phyloP scores from a whole-genome alignment of 2,329 filamentous ascomycete species.

The Colletotrichum echinochloae region DNA sequence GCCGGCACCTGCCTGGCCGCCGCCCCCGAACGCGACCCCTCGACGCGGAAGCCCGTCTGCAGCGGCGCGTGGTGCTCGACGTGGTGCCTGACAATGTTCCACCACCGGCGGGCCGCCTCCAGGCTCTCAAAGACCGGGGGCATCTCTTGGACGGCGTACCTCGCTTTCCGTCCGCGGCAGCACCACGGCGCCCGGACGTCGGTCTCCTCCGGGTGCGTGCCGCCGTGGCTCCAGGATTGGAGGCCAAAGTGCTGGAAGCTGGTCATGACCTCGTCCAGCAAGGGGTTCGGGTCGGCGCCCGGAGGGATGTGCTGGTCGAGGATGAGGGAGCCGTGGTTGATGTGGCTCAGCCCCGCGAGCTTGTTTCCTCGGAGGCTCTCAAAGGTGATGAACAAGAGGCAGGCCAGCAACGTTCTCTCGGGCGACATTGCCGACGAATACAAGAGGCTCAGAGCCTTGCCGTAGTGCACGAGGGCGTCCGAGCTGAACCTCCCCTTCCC shows the following conservation, averaged over 20 bases:
- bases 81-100: slow-evolving; percentile 20
- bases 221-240: slow-evolving; percentile 19
- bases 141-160: slow-evolving; percentile 33
- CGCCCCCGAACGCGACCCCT: neutral
- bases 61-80: slow-evolving; percentile 27
- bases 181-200: slow-evolving; percentile 21
- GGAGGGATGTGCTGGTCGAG: slow-evolving; percentile 3
- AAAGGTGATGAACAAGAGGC: slow-evolving; percentile 56
- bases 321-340: slow-evolving; percentile 49
- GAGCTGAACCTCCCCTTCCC: slow-evolving; percentile 44
- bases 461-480: slow-evolving; percentile 55
- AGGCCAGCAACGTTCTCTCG: slow-evolving; percentile 51
- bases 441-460: slow-evolving; percentile 52
- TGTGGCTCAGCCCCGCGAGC: slow-evolving; percentile 54
- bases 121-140: slow-evolving; percentile 22
- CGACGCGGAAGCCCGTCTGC: slow-evolving; percentile 17
- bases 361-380: slow-evolving; percentile 55
- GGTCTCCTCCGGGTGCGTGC: slow-evolving; percentile 15
- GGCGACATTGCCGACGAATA: slow-evolving; percentile 48
- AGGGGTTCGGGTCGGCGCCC: neutral
- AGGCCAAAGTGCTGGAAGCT: slow-evolving; percentile 26
- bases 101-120: slow-evolving; percentile 27
- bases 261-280: slow-evolving; percentile 15
- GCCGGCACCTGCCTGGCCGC: neutral
- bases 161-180: slow-evolving; percentile 21